Base-by-base conservation (phyloP, 441 rosid species). In the Macaranga tanarius region DNA sequence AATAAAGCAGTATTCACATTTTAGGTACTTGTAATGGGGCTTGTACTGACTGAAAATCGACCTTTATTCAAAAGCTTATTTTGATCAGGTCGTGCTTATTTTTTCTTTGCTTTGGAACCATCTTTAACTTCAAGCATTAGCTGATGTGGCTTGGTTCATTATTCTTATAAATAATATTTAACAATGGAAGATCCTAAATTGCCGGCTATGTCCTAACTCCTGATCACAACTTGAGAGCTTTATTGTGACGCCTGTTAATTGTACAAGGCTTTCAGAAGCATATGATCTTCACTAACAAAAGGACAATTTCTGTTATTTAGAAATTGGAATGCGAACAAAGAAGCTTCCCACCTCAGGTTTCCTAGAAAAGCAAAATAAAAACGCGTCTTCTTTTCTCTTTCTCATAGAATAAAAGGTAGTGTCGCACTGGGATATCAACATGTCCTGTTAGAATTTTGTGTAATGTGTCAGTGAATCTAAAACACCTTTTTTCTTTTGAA, bases 141-240 rank as follows among this genome's bases (percentile, higher is more conserved):
- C 16, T 48, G 6, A 48, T 4, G 52, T 48, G 52, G 52, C 17
- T 48, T 48, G 52, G 52, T 48, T 13, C 50, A 45, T 13, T 10
- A 45, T 10, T 45, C 50, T 13, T 12, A 48, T 15, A 13, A 48
- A 48, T 48, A 13, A 48, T 11, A 42, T 42, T 42, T 42, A 42
- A 7, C 47, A 15, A 4, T 13, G 40, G 2, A 61, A 61, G 11
- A 61, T 61, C 23, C 47, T 17, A 61, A 31, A 17, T 34, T 12
- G 65, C 47, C 65, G 65, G 65, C 65, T 42, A 19, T 61, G 45
- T 61, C n/a, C 22, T 26, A 13, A 15, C 15, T 61, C n/a, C 22
- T 26, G 45, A 15, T 17, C 52, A 15, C 52, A 48, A 4, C 47
- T 42, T 0, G 8, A 42, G 47, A 42, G 47, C 11, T 42, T 42